Base-by-base conservation (phyloP, 1,284 basidiomycete genomes). In the Erythrobasidium hasegawianum region DNA sequence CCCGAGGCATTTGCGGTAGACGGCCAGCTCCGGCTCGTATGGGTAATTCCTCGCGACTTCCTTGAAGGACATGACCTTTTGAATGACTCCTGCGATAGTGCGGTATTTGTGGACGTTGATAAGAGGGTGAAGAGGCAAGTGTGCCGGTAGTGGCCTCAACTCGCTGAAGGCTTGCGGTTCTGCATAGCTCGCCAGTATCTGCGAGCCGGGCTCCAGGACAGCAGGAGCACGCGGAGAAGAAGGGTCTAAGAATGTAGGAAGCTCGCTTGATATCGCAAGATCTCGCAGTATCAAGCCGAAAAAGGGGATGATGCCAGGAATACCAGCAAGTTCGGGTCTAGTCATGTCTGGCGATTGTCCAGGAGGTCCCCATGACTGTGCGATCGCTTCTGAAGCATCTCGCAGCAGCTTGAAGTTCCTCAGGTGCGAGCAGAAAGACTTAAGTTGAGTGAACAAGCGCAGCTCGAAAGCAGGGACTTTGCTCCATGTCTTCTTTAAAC, bases 81-180 rank as follows among this genome's bases (percentile, higher is more conserved):
- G 88, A 74, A 90, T 86, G 33, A 88, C 84, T 8, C 82, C 82
- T 5, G 90, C 88, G 59, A 89, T 87, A 70, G 85, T 78, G 27
- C 90, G 84, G 74, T 90, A 88, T 77, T 92, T 91, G 77, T 91
- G 88, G 2, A 92, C 84, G 75, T 91, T 92, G 78, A 92, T 87
- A 62, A 92, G 79, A 1, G 89, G 89, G 70, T 89, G 87, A n/a
- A 92, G 82, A 69, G 86, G 83, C 79, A 90, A 85, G n/a, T 81
- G 82, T 0, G 83, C 75, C 0, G 88, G 88, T 10, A 90, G 29
- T 39, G 54, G 41, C 26, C 38, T 33, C 40, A 90, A 81, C 16
- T 85, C 80, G 1, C 83, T 81, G 76, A 90, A 90, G 14, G 89
- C 86, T 70, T 88, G 86, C 0, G 88, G 87, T 71, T 86, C 85